Base-by-base conservation (phyloP, 768 basidiomycete genomes). In the Tulasnella sp. region DNA sequence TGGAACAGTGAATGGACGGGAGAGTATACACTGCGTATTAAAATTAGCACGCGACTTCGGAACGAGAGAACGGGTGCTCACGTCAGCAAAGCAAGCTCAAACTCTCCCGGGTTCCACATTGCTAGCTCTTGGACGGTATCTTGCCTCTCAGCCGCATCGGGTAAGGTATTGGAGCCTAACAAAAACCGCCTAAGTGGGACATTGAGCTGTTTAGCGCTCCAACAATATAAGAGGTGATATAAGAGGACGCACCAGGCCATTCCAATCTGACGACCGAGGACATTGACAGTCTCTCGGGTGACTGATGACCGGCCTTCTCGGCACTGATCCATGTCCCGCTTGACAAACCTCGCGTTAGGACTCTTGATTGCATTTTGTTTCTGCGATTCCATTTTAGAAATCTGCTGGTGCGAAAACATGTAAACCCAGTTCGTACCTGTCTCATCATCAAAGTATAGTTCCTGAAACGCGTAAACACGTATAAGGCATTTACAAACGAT, bases 51-150 rank as follows among this genome's bases (percentile, higher is more conserved):
- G n/a, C n/a, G n/a, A n/a, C n/a, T n/a, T n/a, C n/a, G n/a, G n/a
- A 38, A 38, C 34, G 5, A 38, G 15, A 38, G 5, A 38, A 15
- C 15, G 34, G 34, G 48, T 10, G 53, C 67, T 22, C 21, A 67
- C 67, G 57, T 76, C 62, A 92, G 83, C 29, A 92, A 72, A 63
- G 75, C 76, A 62, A 80, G 74, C 66, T 90, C 86, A 42, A 86
- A 70, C 63, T 83, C 80, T 19, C 80, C 82, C 2, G 90, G 88
- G 11, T 76, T 73, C 89, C 89, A 92, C 49, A 85, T 76, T 53
- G 86, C 81, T 52, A 92, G 70, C 67, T 87, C 82, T 66, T 88
- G 87, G n/a, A 90, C 75, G 27, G 77, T 71, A 3, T 71, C 44
- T 73, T 78, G 15, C 72, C 72, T 19, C 74, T 72, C 25, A 70